Conservation (phyloP, 805 yeast genomes). For the Candida caryicola region DNA sequence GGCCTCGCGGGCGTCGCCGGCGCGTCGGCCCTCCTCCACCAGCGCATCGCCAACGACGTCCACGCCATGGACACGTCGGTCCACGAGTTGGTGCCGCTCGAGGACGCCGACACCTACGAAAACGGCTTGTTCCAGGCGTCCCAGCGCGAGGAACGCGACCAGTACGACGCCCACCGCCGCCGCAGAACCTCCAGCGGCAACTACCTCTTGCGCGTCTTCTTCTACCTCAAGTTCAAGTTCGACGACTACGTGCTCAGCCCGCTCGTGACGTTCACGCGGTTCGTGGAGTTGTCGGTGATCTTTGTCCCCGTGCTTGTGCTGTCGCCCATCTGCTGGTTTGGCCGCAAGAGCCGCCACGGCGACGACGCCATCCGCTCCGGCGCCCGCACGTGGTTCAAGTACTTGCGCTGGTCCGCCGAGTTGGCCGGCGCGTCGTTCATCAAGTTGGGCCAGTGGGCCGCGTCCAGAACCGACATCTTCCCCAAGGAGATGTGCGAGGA, state of each 20-base stretch:
- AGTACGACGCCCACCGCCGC: conserved; percentile 32
- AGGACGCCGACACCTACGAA: conserved; percentile 63
- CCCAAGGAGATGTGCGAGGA: conserved; percentile 75
- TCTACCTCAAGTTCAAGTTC: conserved; percentile 40
- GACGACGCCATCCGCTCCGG: conserved; percentile 49
- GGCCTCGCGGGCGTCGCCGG: conserved; percentile 1
- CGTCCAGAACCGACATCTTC: conserved; percentile 91
- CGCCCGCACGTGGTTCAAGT: conserved; percentile 64
- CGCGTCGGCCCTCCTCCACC: neutral
- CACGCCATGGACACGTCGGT: conserved; percentile 30
- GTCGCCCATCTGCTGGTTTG: conserved; percentile 65
- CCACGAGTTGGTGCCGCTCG: conserved; percentile 44
- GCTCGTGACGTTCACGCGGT: conserved; percentile 60
- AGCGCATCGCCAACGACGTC: conserved; percentile 24
- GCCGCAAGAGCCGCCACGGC: conserved; percentile 37
- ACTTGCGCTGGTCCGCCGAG: conserved; percentile 67
- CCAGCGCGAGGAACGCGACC: conserved; percentile 49
- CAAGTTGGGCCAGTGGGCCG: conserved; percentile 98
- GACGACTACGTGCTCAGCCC: conserved; percentile 68
- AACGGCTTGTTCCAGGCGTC: conserved; percentile 62
- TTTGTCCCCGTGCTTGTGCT: conserved; percentile 67
- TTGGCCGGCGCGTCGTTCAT: conserved; percentile 89
- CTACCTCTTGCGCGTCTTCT: conserved; percentile 28
- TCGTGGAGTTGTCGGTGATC: conserved; percentile 60
- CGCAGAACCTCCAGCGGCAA: conserved; percentile 19